Evolutionary conservation across 148 eudicot genomes (phyloP).

Genomic region (Camellia japonica): DNA sequence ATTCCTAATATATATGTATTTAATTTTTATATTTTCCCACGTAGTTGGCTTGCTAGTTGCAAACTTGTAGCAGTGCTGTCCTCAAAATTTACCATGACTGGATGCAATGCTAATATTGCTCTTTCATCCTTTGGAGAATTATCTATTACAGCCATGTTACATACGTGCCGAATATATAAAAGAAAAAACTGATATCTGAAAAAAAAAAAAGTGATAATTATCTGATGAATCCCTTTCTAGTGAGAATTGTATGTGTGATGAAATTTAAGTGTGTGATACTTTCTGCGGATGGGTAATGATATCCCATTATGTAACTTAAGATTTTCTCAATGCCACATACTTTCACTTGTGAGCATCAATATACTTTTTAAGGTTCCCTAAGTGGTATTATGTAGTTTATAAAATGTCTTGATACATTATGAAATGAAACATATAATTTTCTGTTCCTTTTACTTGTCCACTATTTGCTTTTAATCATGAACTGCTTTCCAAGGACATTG

Average conservation of each 20-base stretch:
- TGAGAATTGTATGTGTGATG: neutral
- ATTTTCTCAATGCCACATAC: neutral
- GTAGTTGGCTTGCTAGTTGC: neutral
- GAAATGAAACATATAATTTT: neutral
- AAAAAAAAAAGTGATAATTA: too few relatives aligned
- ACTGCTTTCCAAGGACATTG: neutral
- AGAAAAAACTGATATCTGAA: neutral
- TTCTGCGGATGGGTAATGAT: neutral
- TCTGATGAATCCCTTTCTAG: neutral
- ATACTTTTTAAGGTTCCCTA: too few relatives aligned
- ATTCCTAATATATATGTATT: neutral
- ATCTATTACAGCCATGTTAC: neutral
- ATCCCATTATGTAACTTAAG: neutral
- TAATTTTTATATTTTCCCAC: neutral
- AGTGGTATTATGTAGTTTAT: neutral
- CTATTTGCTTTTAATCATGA: neutral
- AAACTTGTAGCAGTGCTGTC: neutral
- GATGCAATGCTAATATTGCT: neutral
- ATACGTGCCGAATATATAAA: neutral
- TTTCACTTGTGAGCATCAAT: neutral
- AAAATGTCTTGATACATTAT: neutral
- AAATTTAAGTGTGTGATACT: neutral
- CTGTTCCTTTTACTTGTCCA: neutral
- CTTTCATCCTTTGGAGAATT: neutral
- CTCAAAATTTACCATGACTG: neutral